A percentile compares a stretch with the other conserved stretches of the same genome.
Evolutionary conservation across 2,329 filamentous ascomycete species (phyloP).

Genomic region (Calonectria honghensis): DNA sequence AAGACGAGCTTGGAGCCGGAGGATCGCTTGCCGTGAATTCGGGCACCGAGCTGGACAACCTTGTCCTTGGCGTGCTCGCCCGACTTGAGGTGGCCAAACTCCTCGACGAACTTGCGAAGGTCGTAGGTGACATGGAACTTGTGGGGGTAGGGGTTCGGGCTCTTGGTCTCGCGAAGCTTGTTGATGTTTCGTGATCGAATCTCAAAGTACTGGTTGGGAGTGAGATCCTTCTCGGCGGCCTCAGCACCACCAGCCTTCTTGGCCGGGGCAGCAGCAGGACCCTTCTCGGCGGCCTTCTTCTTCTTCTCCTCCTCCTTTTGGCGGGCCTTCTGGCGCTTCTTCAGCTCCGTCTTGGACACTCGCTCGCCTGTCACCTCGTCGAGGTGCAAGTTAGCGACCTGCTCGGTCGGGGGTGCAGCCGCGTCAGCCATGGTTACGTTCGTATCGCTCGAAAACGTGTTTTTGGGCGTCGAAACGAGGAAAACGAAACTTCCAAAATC

Average conservation of each 20-base stretch:
- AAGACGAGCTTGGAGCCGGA: slow-evolving; percentile 91
- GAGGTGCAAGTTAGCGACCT: slow-evolving; percentile 84
- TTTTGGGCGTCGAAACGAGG: slow-evolving; percentile 33
- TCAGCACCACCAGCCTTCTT: slow-evolving; percentile 73
- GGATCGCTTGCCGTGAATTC: slow-evolving; percentile 91
- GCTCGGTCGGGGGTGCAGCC: slow-evolving; percentile 64
- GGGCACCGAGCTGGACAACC: slow-evolving; percentile 84
- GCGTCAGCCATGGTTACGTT: slow-evolving; percentile 58
- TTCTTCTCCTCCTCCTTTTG: slow-evolving; percentile 92
- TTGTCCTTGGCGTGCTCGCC: slow-evolving; percentile 88
- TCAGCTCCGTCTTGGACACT: slow-evolving; percentile 90
- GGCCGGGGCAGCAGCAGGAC: slow-evolving; percentile 79
- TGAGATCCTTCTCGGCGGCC: slow-evolving; percentile 73
- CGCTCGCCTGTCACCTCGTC: slow-evolving; percentile 96
- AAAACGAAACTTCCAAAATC: slow-evolving; percentile 45
- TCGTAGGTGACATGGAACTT: slow-evolving; percentile 90
- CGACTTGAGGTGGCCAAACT: slow-evolving; percentile 89
- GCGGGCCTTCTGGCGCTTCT: slow-evolving; percentile 95
- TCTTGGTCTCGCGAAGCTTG: slow-evolving; percentile 63
- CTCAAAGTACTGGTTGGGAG: slow-evolving; percentile 89
- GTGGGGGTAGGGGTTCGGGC: slow-evolving; percentile 83
- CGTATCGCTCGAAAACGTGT: slow-evolving; percentile 35
- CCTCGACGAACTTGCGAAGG: slow-evolving; percentile 84
- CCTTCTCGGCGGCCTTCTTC: slow-evolving; percentile 85
- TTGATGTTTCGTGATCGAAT: slow-evolving; percentile 88